Conservation (phyloP, 129 eudicot genomes). For the Arctium minus region DNA sequence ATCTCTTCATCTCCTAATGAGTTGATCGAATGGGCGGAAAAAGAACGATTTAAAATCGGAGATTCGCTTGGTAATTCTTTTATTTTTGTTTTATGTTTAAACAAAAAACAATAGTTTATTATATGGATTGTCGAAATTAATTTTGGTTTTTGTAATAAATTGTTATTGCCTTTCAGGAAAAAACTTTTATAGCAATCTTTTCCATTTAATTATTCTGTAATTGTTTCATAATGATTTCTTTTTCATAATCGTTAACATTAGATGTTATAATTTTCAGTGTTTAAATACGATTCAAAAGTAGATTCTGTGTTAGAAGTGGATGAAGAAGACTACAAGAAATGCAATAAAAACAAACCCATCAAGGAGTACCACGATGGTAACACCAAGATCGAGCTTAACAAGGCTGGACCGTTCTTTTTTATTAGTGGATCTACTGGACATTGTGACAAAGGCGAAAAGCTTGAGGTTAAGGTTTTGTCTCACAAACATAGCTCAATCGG, state of each 20-base stretch:
- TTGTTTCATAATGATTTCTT: too few species aligned
- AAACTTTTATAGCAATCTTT: background rate
- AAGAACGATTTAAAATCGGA: conserved; percentile 45
- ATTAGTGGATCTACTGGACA: conserved; percentile 62
- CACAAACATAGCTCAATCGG: conserved; percentile 17
- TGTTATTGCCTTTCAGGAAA: background rate
- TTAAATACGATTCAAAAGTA: conserved; percentile 34
- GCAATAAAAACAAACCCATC: conserved; percentile 40
- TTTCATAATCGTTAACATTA: background rate
- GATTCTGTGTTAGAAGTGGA: conserved; percentile 63
- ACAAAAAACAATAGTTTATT: background rate
- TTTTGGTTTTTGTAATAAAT: background rate
- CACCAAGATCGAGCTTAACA: conserved; percentile 28
- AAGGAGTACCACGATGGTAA: conserved; percentile 36
- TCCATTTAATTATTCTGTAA: background rate
- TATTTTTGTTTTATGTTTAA: background rate
- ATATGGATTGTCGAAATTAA: background rate
- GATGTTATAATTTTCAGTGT: conserved; percentile 12
- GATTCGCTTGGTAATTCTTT: conserved; percentile 45
- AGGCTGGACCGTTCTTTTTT: conserved; percentile 58
- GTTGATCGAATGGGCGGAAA: conserved; percentile 47
- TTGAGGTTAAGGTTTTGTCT: conserved; percentile 45
- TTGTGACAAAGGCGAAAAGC: conserved; percentile 65
- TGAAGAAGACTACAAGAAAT: conserved; percentile 41
- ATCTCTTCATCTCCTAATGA: conserved; percentile 29